Percentiles rank a stretch among this genome's conserved stretches.
phyloP scores from a whole-genome alignment of 108 stramenopile genomes.

The Epithemia pelagica region DNA sequence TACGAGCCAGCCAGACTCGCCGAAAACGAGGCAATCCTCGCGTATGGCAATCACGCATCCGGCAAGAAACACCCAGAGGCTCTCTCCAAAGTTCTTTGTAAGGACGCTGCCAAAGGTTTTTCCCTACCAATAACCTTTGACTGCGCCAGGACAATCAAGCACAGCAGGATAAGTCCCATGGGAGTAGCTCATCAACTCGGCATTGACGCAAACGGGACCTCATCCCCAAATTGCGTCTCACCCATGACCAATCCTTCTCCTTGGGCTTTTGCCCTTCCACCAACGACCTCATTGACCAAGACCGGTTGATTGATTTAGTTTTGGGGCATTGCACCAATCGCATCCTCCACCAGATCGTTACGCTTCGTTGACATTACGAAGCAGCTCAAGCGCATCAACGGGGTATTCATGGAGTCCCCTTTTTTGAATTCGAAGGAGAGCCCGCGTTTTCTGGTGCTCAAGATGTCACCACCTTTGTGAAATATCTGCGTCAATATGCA shows the following conservation, averaged over 20 bases:
- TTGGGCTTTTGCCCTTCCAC: neutral
- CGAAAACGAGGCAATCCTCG: neutral
- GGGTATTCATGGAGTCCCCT: constrained; percentile 6
- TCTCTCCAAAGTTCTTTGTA: neutral
- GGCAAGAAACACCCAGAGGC: neutral
- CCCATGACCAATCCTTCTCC: neutral
- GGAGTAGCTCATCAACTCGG: neutral
- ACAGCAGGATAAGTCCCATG: neutral
- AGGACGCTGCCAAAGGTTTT: neutral
- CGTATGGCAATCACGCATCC: neutral
- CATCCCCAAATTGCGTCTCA: neutral
- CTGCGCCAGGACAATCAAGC: neutral
- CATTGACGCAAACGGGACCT: neutral
- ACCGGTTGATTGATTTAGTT: neutral
- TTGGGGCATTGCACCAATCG: neutral
- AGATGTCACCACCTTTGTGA: neutral
- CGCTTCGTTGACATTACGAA: too few species aligned
- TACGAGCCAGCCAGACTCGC: neutral
- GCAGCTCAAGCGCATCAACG: neutral
- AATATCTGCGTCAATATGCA: neutral
- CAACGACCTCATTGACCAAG: neutral
- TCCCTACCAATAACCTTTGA: neutral
- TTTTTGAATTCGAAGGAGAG: constrained; percentile 5
- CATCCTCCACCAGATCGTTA: neutral
- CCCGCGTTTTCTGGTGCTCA: constrained; percentile 10